These are phyloP conservation scores for Starmerella bacillaris DNA, from an alignment of 805 yeast genomes.

Conservation along the genomic window DNA sequence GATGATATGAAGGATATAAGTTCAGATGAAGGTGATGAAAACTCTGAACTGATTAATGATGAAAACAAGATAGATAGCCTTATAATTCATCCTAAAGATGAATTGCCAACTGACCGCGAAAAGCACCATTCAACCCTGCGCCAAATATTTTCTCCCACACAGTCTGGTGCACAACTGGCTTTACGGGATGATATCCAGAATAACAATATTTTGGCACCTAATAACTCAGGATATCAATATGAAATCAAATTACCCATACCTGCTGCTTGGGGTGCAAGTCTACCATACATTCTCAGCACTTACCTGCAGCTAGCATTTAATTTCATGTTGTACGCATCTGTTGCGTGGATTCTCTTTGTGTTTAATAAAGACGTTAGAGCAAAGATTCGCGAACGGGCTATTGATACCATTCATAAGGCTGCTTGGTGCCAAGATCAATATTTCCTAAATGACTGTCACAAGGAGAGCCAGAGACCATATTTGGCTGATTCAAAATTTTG, in stretches of 20 bases:
- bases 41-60: too few species aligned
- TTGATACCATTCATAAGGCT: constrained; percentile 41
- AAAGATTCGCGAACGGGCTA: constrained; percentile 40
- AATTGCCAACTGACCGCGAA: too few species aligned
- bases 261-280: constrained; percentile 19
- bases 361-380: constrained; percentile 49
- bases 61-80: too few species aligned
- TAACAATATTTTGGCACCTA: not conserved
- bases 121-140: not conserved
- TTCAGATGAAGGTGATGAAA: too few species aligned
- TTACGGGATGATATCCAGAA: constrained; percentile 1
- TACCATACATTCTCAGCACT: constrained; percentile 40
- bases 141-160: constrained; percentile 12
- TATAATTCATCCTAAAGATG: too few species aligned
- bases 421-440: constrained; percentile 51
- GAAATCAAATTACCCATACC: constrained; percentile 19
- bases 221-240: not conserved
- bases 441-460: constrained; percentile 44
- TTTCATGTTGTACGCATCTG: constrained; percentile 28
- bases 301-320: constrained; percentile 51
- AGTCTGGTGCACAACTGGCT: constrained; percentile 15
- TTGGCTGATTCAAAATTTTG: constrained; percentile 41
- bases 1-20: not conserved
- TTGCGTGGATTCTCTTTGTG: constrained; percentile 34
- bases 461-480: constrained; percentile 49